phyloP scores from a whole-genome alignment of 371 early-diverging fungal genomes.

The Rhizopus microsporus region DNA sequence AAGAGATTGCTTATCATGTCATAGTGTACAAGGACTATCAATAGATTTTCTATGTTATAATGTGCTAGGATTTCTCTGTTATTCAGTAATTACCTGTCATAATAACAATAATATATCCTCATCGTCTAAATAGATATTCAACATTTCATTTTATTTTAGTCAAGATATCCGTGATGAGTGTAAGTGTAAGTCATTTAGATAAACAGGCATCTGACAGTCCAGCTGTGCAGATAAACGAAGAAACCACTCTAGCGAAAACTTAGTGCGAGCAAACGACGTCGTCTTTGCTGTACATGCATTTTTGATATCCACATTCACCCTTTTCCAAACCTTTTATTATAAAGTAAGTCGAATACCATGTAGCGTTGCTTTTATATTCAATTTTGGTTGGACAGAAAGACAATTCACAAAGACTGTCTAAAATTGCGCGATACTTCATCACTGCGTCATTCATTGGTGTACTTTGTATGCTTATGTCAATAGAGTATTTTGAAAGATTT shows the following conservation, averaged over 20 bases:
- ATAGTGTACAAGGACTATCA: constrained; percentile 84
- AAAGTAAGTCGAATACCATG: constrained; percentile 44
- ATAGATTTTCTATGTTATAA: constrained; percentile 89
- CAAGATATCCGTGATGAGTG: constrained; percentile 73
- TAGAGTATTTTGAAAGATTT: constrained; percentile 24
- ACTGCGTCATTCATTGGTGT: constrained; percentile 41
- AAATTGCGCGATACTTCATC: constrained; percentile 40
- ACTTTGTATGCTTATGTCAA: constrained; percentile 30
- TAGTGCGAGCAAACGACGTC: constrained; percentile 88
- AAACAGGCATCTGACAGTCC: background rate
- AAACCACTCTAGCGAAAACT: constrained; percentile 65
- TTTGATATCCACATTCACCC: constrained; percentile 62
- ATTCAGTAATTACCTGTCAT: constrained; percentile 50
- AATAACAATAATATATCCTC: background rate
- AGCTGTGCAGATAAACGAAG: constrained; percentile 55
- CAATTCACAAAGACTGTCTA: constrained; percentile 42
- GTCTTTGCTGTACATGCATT: constrained; percentile 88
- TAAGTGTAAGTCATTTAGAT: constrained; percentile 12
- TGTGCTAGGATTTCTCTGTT: constrained; percentile 84
- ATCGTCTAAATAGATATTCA: constrained; percentile 56
- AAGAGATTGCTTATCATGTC: background rate
- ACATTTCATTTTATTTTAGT: constrained; percentile 71
- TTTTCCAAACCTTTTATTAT: constrained; percentile 76
- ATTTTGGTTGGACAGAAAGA: constrained; percentile 19
- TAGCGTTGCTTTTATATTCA: background rate